Evolutionary conservation across 306 rosid genomes (phyloP), one percentile per base, ranked within the genome.

Genomic region (Vigna radiata): DNA sequence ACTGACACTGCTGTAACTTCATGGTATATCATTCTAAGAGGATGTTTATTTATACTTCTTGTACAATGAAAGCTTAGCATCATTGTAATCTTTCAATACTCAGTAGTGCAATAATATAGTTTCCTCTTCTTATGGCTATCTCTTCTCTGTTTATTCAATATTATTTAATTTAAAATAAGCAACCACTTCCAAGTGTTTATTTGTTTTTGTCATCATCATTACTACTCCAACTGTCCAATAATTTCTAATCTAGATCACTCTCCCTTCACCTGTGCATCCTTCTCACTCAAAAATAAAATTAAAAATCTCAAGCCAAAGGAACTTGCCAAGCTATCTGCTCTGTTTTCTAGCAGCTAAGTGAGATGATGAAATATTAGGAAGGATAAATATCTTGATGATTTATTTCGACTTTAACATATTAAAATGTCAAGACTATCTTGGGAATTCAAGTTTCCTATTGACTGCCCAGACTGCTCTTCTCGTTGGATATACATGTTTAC

Each of bases 311-410:
- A 11, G 25, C 2, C 2, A 31, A 46, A 69, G 49, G 18, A 66
- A 21, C 59, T 55, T 16, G 39, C 23, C 55, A 54, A 44, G 25
- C 39, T 31, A 21, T 70, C 31, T 49, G 50, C 56, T 2, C 2
- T 31, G 60, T 36, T 37, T 37, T 29, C 13, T 31, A 21, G 4
- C 27, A 19, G 55, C 68, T 5, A 19, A 10, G 1, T 54, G 14
- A 47, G 49, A 65, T 68, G 29, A 19, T 33, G 10, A 21, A 58
- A 73, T 70, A 62, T 21, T 52, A 47, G 59, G 63, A 13, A 14
- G 33, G 76, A 4, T 56, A 77, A 62, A 44, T 58, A 46, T 82
- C 63, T 52, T 48, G 44, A 59, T 27, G 63, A 27, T 59, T 56
- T 9, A 82, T 19, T 49, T 79, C 47, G 68, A 53, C 63, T 73